Base-by-base conservation (phyloP, 139 green algal genomes). In the Nannochloris sp. region DNA sequence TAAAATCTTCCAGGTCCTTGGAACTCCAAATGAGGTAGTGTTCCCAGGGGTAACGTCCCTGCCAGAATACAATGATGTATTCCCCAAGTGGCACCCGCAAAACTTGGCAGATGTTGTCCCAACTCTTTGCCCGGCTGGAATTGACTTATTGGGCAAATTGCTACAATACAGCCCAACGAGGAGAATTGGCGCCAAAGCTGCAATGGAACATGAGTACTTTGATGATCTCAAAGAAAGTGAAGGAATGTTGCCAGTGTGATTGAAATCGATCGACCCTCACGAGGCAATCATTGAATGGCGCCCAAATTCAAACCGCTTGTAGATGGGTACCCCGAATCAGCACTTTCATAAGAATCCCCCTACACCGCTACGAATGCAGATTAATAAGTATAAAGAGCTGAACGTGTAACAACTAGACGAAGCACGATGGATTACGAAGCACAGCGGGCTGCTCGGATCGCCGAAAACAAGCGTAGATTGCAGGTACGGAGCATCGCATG, bases 171-270 rank as follows among this genome's bases (percentile, higher is more conserved):
- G 71, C 9, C 79, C 79, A 7, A 19, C 50, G 1, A 29, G 61
- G 25, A 80, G 88, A 25, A 84, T 89, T 60, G 85, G 79, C 0
- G 85, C 87, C 6, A 65, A 66, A 0, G 60, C 74, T 24, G 86
- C 87, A 0, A 69, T 93, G 23, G 23, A 76, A 48, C 88, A 95
- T 66, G 72, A 71, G 8, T 95, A 84, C 61, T 94, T 95, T 50
- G 64, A 76, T 44, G 87, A 91, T 37, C 21, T 74, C 12, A 51
- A 21, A 21, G 24, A 21, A 57, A 56, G 19, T 27, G 40, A 58
- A 15, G n/a, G 56, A 9, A 58, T 58, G 19, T 21, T 21, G 24
- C 58, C 58, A 31, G 15, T 40, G 34, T 40, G 34, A 40, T 40
- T 40, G 34, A 11, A 40, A 4, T 11, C 34, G 6, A 40, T 40